Conservation (phyloP, 2,329 filamentous ascomycete species). For the Trichoderma hamatum region DNA sequence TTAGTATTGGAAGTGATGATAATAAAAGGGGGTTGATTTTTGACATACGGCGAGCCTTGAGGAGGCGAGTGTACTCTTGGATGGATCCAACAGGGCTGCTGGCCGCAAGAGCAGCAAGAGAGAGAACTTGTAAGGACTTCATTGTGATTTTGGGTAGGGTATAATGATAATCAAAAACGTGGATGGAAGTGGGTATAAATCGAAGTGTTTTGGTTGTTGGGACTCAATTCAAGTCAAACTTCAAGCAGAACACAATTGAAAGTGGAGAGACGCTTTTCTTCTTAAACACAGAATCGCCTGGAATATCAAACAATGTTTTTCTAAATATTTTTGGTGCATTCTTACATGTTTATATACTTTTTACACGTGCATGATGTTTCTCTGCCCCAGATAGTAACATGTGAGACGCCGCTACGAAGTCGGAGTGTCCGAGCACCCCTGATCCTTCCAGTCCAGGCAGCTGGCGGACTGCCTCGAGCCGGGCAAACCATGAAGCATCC, state of each 20-base stretch:
- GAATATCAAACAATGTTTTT: background rate
- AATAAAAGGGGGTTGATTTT: background rate
- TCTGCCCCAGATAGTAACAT: background rate
- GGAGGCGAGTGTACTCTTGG: conserved; percentile 33
- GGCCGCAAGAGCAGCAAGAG: conserved; percentile 34
- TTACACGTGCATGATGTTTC: background rate
- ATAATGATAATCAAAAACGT: background rate
- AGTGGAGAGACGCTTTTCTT: background rate
- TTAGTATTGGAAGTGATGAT: conserved; percentile 2
- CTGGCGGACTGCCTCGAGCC: background rate
- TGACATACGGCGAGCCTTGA: conserved; percentile 42
- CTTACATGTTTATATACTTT: conserved; percentile 5
- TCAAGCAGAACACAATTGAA: background rate
- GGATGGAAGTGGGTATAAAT: background rate
- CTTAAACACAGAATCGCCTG: background rate
- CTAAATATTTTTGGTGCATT: background rate
- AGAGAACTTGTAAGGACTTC: conserved; percentile 32
- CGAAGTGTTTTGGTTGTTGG: background rate
- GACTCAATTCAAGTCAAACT: background rate
- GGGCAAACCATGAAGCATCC: background rate
- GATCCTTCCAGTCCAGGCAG: conserved; percentile 9
- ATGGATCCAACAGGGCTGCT: conserved; percentile 34
- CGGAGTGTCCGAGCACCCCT: conserved; percentile 12
- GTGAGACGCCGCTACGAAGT: conserved; percentile 10
- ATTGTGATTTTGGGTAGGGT: background rate